Evolutionary conservation across 306 rosid genomes (phyloP).

Genomic region (Glycine soja): DNA sequence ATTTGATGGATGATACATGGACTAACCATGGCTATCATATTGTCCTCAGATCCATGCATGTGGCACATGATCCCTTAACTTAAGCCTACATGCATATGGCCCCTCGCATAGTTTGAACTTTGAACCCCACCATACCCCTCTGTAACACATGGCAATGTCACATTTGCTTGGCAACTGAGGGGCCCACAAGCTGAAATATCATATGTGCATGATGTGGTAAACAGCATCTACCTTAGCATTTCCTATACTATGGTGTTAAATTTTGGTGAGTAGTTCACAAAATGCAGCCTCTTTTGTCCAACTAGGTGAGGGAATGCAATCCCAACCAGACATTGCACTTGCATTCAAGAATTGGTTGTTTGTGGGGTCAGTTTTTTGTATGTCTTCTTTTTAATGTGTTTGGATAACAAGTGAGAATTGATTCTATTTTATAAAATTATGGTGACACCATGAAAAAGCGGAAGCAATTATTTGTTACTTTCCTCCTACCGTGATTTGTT

Average conservation of each 20-base stretch:
- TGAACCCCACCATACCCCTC: constrained; percentile 47
- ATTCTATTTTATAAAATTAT: too few species aligned
- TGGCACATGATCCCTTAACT: constrained; percentile 39
- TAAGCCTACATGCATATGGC: constrained; percentile 7
- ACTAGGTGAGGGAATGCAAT: neutral
- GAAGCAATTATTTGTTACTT: too few species aligned
- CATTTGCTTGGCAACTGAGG: constrained; percentile 47
- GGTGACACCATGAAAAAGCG: too few species aligned
- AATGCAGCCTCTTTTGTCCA: neutral
- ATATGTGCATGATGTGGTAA: neutral
- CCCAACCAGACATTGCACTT: constrained; percentile 20
- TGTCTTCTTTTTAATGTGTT: neutral
- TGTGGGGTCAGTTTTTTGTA: constrained; percentile 27
- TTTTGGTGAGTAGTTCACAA: constrained; percentile 14
- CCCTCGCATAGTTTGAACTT: constrained; percentile 1
- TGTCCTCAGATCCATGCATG: constrained; percentile 43
- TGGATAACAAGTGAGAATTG: too few species aligned
- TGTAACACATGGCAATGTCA: constrained; percentile 54
- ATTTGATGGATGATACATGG: constrained; percentile 47
- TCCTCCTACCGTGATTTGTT: too few species aligned
- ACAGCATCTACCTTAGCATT: neutral
- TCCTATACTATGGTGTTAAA: neutral
- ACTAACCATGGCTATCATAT: constrained; percentile 44
- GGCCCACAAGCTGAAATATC: constrained; percentile 20
- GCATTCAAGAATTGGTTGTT: constrained; percentile 39